Percentiles rank a stretch among this genome's conserved stretches.
These are phyloP conservation scores for Geotrichum bryndzae DNA, from an alignment of 1,139 yeast genomes.

Conservation along the genomic window DNA sequence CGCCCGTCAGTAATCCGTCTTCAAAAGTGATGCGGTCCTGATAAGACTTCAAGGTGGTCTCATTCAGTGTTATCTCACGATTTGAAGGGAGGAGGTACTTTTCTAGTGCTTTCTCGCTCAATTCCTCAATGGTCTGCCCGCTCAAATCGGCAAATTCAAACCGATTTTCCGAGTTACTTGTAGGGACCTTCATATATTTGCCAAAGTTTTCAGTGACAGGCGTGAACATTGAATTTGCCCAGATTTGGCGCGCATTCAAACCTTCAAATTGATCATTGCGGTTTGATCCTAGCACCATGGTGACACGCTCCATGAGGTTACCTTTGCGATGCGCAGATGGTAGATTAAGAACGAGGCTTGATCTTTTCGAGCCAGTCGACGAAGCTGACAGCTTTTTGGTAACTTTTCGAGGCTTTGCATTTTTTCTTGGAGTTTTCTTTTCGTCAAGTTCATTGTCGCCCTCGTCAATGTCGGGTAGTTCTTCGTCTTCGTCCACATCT, in stretches of 20 bases:
- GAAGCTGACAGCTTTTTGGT: neutral
- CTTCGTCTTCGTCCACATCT: conserved; percentile 16
- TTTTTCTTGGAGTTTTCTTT: conserved; percentile 4
- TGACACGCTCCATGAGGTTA: conserved; percentile 36
- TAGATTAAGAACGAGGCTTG: conserved; percentile 26
- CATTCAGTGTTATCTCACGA: conserved; percentile 9
- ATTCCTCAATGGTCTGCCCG: neutral
- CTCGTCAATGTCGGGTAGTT: conserved; percentile 3
- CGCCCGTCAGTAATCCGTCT: conserved; percentile 13
- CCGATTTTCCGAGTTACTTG: neutral
- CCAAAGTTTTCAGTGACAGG: conserved; percentile 20
- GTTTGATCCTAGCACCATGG: conserved; percentile 37
- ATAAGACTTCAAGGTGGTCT: conserved; percentile 1
- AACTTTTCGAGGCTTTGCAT: neutral
- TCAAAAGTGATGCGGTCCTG: conserved; percentile 1
- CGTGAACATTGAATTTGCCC: conserved; percentile 36
- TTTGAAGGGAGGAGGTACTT: conserved; percentile 5
- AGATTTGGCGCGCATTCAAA: conserved; percentile 34
- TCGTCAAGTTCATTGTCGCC: conserved; percentile 14
- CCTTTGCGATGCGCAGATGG: conserved; percentile 28
- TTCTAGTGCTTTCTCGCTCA: neutral
- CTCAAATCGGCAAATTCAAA: neutral
- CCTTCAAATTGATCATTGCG: conserved; percentile 32
- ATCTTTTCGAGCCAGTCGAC: neutral
- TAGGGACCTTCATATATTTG: conserved; percentile 8